Evolutionary conservation across 1,284 basidiomycete genomes (phyloP), one percentile per base, ranked within the genome.

Genomic region (Peniophora sp.): DNA sequence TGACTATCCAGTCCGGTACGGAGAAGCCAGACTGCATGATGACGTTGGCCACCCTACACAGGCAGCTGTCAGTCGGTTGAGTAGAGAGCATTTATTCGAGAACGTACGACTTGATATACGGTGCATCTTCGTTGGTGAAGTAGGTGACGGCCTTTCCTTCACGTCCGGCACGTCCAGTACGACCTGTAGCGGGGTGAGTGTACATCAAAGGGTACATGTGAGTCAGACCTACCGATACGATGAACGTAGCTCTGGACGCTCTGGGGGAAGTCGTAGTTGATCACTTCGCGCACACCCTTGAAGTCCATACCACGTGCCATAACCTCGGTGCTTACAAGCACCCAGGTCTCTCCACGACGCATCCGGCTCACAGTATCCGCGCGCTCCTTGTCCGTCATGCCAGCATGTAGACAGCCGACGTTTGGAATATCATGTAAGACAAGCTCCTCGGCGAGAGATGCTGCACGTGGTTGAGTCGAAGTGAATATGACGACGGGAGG

Each of bases 221-320:
- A 8, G 20, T 41, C 16, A 41, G 19, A 45, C 20, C 27, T 12
- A 79, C 91, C 96, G 53, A 99, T 97, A 23, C 96, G 79, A 69
- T 99, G 96, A 32, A 99, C 82, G 63, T 99, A 99, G 60, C 86
- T 92, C 65, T 97, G 93, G 2, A 96, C 87, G 51, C 83, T 93
- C 50, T 88, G 92, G 1, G 94, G 94, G 67, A 97, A 96, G 67
- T 97, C 94, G 62, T 94, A 97, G 68, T 97, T 99, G 65, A 99
- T 88, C 11, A 99, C 95, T 59, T 97, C 85, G 56, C 88, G 78
- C 43, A 99, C 86, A 12, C 94, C 94, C 65, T 91, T 90, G 73
- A 99, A 98, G 65, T 99, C 96, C 83, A 99, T 95, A 3, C 96
- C 97, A 57, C 97, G 79, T 11, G 92, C 93, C 85, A 97, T 89